A percentile compares a stretch with the other conserved stretches of the same genome.
phyloP scores from a whole-genome alignment of 164 flowering plant species.

The Litsea cubeba region DNA sequence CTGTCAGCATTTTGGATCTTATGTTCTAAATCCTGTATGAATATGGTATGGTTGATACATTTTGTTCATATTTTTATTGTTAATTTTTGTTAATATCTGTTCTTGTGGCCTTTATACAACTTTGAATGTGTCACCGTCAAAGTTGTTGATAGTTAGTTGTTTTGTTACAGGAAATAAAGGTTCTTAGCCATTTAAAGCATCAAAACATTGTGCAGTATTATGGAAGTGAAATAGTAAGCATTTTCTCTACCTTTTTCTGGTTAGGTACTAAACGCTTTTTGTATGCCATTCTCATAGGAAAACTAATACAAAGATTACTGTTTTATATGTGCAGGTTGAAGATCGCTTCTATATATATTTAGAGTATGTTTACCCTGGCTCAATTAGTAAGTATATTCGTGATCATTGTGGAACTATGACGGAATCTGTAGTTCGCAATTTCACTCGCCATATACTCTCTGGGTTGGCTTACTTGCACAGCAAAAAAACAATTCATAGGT shows the following conservation, averaged over 20 bases:
- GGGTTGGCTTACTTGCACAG: slow-evolving; percentile 92
- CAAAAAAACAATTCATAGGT: slow-evolving; percentile 87
- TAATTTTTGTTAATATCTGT: not conserved
- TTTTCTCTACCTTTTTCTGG: not conserved
- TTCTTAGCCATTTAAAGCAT: slow-evolving; percentile 84
- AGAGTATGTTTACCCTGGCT: slow-evolving; percentile 93
- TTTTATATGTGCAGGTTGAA: slow-evolving; percentile 45
- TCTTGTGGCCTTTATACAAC: not conserved
- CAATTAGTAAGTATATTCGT: slow-evolving; percentile 71
- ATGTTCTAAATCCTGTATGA: not conserved
- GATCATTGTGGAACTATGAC: slow-evolving; percentile 86
- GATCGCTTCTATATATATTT: slow-evolving; percentile 77
- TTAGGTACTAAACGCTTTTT: not conserved
- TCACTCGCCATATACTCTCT: slow-evolving; percentile 82
- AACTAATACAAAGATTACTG: not conserved
- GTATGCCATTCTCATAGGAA: not conserved
- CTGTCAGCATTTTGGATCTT: not conserved
- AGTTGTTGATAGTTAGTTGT: not conserved
- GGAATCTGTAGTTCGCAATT: slow-evolving; percentile 82
- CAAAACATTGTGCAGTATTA: slow-evolving; percentile 94
- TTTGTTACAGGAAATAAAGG: slow-evolving; percentile 73
- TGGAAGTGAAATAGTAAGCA: slow-evolving; percentile 91
- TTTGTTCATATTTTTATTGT: not conserved
- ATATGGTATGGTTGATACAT: not conserved
- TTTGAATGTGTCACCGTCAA: not conserved